phyloP scores from a whole-genome alignment of 192 early-diverging fungal species.

The Podila horticola region DNA sequence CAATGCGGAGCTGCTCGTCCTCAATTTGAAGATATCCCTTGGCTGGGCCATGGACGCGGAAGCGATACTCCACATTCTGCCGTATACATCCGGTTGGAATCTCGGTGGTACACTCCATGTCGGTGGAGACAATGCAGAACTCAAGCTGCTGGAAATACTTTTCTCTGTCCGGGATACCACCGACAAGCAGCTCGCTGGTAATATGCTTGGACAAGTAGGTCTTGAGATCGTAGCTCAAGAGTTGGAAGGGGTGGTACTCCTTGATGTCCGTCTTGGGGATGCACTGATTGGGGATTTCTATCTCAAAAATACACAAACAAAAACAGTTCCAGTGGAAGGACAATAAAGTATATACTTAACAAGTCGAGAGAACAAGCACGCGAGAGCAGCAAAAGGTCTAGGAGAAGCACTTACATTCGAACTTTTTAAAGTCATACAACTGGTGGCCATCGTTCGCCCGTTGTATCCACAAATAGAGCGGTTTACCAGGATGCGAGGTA shows the following conservation, averaged over 20 bases:
- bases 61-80: slow-evolving; percentile 24
- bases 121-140: slow-evolving; percentile 17
- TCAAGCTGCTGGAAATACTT: slow-evolving; percentile 3
- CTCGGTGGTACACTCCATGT: background rate
- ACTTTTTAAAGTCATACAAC: no score
- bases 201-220: background rate
- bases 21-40: slow-evolving; percentile 1
- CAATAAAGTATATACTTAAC: no score
- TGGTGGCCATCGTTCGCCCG: no score
- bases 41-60: background rate
- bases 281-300: background rate
- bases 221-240: background rate
- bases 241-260: slow-evolving; percentile 12
- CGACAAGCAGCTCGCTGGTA: background rate
- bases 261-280: background rate
- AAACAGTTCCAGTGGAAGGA: no score
- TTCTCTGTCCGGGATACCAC: slow-evolving; percentile 3
- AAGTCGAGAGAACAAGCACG: no score
- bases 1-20: background rate
- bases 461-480: no score
- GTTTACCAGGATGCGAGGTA: no score
- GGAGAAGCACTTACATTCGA: no score
- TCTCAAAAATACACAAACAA: no score
- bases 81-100: slow-evolving; percentile 10
- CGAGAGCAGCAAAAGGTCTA: no score